Evolutionary conservation across 1,284 basidiomycete species (phyloP).

Genomic region (Cerioporus squamosus): DNA sequence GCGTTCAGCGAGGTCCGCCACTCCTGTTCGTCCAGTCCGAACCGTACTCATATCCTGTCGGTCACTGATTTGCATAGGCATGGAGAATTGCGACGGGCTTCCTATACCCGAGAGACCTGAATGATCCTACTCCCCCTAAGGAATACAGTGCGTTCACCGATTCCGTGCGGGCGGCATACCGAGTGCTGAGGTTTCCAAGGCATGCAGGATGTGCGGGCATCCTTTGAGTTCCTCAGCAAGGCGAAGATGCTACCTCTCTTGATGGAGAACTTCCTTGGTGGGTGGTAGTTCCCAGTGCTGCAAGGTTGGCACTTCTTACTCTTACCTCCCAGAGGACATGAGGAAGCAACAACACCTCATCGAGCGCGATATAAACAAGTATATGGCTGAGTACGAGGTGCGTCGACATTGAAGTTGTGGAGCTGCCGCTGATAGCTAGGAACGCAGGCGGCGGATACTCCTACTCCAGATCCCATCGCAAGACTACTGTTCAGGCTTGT

Average conservation of each 20-base stretch:
- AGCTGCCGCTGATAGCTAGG: background rate
- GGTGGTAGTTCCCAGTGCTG: slow-evolving; percentile 25
- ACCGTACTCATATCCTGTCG: background rate
- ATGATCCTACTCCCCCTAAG: slow-evolving; percentile 36
- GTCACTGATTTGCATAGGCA: slow-evolving; percentile 46
- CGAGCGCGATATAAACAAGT: slow-evolving; percentile 57
- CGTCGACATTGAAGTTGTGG: slow-evolving; percentile 7
- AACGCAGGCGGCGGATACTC: slow-evolving; percentile 50
- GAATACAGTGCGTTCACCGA: slow-evolving; percentile 39
- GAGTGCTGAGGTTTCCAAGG: slow-evolving; percentile 40
- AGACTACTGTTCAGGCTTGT: slow-evolving; percentile 58
- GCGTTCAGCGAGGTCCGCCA: slow-evolving; percentile 61
- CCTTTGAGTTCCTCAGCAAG: slow-evolving; percentile 59
- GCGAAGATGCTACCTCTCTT: slow-evolving; percentile 62
- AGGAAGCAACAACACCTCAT: slow-evolving; percentile 62
- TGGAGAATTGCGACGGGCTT: slow-evolving; percentile 64
- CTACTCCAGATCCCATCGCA: slow-evolving; percentile 53
- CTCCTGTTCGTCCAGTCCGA: background rate
- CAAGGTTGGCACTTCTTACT: no score
- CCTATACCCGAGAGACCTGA: slow-evolving; percentile 60
- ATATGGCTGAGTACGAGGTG: slow-evolving; percentile 68
- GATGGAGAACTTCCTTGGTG: slow-evolving; percentile 71
- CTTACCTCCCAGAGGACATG: slow-evolving; percentile 57
- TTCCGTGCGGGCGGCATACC: background rate
- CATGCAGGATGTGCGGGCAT: slow-evolving; percentile 49